A percentile compares a stretch with the other conserved stretches of the same genome.
Conservation (phyloP, 192 early-diverging fungal species). For the Linnemannia hyalina region DNA sequence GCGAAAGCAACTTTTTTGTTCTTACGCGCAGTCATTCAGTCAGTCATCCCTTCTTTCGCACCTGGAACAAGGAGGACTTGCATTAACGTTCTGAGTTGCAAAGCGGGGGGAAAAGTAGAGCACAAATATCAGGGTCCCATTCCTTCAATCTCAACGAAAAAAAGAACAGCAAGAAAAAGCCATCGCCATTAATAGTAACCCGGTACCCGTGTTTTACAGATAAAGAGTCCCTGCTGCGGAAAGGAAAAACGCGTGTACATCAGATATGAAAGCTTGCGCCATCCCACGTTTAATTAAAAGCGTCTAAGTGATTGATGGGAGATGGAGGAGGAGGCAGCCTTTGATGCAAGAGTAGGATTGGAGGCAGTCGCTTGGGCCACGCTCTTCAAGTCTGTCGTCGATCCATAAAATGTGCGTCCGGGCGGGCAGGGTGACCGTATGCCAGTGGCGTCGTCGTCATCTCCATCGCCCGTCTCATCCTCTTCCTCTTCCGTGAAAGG, state of each 20-base stretch:
- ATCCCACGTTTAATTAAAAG: neutral
- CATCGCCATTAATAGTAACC: neutral
- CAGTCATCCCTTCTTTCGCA: too few relatives aligned
- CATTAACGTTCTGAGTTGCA: slow-evolving; percentile 1
- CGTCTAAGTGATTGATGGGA: neutral
- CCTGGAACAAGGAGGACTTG: too few relatives aligned
- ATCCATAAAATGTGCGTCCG: slow-evolving; percentile 20
- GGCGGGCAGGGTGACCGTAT: slow-evolving; percentile 46
- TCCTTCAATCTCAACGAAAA: neutral
- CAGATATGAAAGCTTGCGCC: too few relatives aligned
- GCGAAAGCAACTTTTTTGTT: neutral
- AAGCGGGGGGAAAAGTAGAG: neutral
- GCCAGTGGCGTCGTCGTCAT: slow-evolving; percentile 27
- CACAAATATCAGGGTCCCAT: neutral
- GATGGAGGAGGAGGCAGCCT: neutral
- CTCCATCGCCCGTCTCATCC: slow-evolving; percentile 14
- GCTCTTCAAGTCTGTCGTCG: slow-evolving; percentile 31
- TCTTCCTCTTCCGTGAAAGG: slow-evolving; percentile 3
- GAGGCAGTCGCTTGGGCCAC: slow-evolving; percentile 17
- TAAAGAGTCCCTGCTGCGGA: too few relatives aligned
- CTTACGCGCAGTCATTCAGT: neutral
- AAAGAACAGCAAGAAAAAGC: neutral
- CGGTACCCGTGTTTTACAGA: neutral
- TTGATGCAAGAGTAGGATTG: slow-evolving; percentile 1
- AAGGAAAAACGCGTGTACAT: too few relatives aligned